These are phyloP conservation scores for Phytophthora lateralis DNA, from an alignment of 352 stramenopile genomes.

Conservation along the genomic window DNA sequence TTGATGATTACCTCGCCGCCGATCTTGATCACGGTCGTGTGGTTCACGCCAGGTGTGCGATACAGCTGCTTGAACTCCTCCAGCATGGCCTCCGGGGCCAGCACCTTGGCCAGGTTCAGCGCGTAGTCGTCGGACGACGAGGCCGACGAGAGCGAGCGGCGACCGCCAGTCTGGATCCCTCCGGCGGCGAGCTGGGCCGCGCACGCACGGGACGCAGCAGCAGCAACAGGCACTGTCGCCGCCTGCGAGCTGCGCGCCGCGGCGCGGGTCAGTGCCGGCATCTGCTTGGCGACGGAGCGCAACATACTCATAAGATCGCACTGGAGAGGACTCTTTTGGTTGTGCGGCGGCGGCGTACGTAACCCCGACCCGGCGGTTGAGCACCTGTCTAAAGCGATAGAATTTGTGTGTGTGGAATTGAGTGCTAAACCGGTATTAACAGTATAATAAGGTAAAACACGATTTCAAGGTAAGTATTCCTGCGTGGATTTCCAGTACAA, in stretches of 20 bases:
- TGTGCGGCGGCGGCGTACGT: conserved; percentile 13
- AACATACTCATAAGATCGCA: conserved; percentile 39
- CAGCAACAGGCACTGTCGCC: neutral
- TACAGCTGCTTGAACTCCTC: conserved; percentile 79
- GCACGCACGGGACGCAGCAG: neutral
- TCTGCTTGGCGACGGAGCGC: conserved; percentile 36
- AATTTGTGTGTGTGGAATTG: neutral
- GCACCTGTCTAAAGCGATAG: neutral
- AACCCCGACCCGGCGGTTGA: neutral
- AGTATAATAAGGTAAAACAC: too few relatives aligned
- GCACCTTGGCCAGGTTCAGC: conserved; percentile 63
- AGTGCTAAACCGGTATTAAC: too few relatives aligned
- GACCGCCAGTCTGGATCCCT: conserved; percentile 9
- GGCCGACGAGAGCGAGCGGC: conserved; percentile 24
- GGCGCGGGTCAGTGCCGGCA: conserved; percentile 22
- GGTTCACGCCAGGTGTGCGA: conserved; percentile 67
- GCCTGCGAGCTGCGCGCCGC: conserved; percentile 24
- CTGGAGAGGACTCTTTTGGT: conserved; percentile 10
- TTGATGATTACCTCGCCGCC: conserved; percentile 89
- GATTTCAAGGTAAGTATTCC: too few relatives aligned
- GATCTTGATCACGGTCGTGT: conserved; percentile 90
- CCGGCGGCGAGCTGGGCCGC: neutral
- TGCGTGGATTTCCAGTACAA: too few relatives aligned
- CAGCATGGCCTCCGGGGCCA: conserved; percentile 61
- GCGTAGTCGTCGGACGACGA: conserved; percentile 31